Percentiles rank a stretch among this genome's conserved stretches.
phyloP scores from a whole-genome alignment of 805 yeast genomes.

The Hermanozyma aechmeae region DNA sequence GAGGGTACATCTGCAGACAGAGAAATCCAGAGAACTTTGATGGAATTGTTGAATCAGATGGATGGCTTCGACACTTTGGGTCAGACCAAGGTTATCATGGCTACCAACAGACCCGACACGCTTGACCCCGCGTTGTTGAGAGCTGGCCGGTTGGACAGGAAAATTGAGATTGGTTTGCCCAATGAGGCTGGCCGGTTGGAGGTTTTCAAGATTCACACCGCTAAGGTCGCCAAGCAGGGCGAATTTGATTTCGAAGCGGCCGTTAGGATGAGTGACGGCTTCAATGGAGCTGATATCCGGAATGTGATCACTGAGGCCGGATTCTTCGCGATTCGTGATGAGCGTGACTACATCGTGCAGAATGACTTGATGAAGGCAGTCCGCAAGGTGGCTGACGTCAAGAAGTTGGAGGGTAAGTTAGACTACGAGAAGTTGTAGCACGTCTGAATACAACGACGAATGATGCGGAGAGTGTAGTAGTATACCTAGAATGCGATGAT shows the following conservation, averaged over 20 bases:
- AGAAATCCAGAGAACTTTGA: constrained; percentile 94
- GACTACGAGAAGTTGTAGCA: constrained; percentile 84
- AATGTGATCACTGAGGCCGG: constrained; percentile 98
- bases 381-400: constrained; percentile 91
- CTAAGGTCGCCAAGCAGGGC: constrained; percentile 80
- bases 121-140: constrained; percentile 94
- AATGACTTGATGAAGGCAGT: constrained; percentile 96
- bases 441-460: too few relatives aligned
- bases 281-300: constrained; percentile 97
- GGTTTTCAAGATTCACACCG: constrained; percentile 86
- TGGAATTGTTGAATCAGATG: constrained; percentile 97
- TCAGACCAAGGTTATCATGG: constrained; percentile 96
- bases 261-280: constrained; percentile 98
- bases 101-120: constrained; percentile 98
- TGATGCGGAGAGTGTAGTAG: too few relatives aligned
- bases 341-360: constrained; percentile 88
- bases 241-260: constrained; percentile 96
- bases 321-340: constrained; percentile 95
- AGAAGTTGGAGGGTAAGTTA: constrained; percentile 92
- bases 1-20: constrained; percentile 99
- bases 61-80: constrained; percentile 97
- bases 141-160: constrained; percentile 96
- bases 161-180: constrained; percentile 91
- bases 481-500: too few relatives aligned
- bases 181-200: constrained; percentile 94